Conservation (phyloP, 192 early-diverging fungal genomes). For the Linderina pennispora region DNA sequence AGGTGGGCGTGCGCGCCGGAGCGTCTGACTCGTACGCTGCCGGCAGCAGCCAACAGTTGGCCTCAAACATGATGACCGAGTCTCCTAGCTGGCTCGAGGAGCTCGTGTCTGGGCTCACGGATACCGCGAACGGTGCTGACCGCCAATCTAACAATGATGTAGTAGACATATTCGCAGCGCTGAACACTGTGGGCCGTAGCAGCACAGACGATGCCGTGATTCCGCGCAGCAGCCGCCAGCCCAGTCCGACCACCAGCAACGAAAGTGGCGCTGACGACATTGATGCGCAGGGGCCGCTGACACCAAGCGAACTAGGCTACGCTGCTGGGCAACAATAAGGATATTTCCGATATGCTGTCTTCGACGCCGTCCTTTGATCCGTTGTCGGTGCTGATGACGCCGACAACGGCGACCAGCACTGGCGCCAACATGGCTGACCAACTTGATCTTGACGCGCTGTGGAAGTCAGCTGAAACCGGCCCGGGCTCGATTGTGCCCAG, state of each 20-base stretch:
- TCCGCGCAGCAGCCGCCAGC: constrained; percentile 23
- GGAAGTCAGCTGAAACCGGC: too few species aligned
- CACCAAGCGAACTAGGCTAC: constrained; percentile 14
- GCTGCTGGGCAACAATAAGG: constrained; percentile 7
- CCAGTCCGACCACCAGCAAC: constrained; percentile 28
- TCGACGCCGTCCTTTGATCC: background rate
- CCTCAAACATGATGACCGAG: constrained; percentile 1
- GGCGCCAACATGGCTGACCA: background rate
- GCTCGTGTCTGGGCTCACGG: background rate
- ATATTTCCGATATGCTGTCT: background rate
- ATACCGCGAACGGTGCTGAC: background rate
- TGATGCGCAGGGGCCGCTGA: constrained; percentile 4
- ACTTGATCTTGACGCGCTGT: too few species aligned
- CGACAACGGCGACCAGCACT: background rate
- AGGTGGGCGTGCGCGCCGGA: constrained; percentile 2
- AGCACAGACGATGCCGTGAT: constrained; percentile 25
- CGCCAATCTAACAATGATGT: constrained; percentile 21
- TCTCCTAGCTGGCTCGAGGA: constrained; percentile 11
- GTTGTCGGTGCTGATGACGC: background rate
- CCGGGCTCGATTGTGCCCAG: too few species aligned
- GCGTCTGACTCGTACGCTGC: constrained; percentile 4
- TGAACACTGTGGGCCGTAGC: constrained; percentile 1
- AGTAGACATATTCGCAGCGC: constrained; percentile 26
- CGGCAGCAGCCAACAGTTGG: constrained; percentile 2
- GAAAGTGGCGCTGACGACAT: constrained; percentile 23